Evolutionary conservation across 192 early-diverging fungal species (phyloP).

Genomic region (Obelidium mucronatum): DNA sequence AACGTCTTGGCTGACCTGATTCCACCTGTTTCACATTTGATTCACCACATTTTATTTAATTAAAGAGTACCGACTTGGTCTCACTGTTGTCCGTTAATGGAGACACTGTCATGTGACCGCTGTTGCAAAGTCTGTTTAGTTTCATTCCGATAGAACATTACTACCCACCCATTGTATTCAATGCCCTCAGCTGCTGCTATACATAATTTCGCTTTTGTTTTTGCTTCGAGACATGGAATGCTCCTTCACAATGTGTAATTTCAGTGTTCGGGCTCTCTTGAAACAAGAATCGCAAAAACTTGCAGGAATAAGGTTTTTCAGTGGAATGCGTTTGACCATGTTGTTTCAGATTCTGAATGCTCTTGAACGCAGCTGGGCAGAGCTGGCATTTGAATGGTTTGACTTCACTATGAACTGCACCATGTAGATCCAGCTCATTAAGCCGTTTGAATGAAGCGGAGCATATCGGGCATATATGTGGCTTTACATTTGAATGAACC

Average conservation of each 20-base stretch:
- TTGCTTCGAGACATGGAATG: too few species aligned
- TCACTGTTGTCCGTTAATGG: too few species aligned
- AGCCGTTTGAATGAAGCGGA: not conserved
- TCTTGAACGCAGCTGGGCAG: constrained; percentile 10
- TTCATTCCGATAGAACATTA: too few species aligned
- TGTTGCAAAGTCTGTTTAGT: too few species aligned
- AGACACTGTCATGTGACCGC: too few species aligned
- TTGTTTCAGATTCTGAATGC: constrained; percentile 4
- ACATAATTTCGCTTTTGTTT: too few species aligned
- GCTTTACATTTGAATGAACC: not conserved
- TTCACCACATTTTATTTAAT: too few species aligned
- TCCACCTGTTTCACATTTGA: too few species aligned
- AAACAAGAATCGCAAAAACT: not conserved
- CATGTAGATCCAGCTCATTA: constrained; percentile 5
- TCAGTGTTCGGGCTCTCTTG: not conserved
- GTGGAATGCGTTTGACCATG: constrained; percentile 3
- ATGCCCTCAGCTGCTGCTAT: too few species aligned
- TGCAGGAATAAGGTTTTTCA: not conserved
- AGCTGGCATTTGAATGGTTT: constrained; percentile 5
- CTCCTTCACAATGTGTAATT: not conserved
- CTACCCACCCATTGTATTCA: too few species aligned
- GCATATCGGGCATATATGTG: not conserved
- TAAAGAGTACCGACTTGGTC: too few species aligned
- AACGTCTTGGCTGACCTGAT: too few species aligned
- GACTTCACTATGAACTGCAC: not conserved